Evolutionary conservation across 352 stramenopile genomes (phyloP), one percentile per base, ranked within the genome.

Genomic region (Aphanomyces euteiches): DNA sequence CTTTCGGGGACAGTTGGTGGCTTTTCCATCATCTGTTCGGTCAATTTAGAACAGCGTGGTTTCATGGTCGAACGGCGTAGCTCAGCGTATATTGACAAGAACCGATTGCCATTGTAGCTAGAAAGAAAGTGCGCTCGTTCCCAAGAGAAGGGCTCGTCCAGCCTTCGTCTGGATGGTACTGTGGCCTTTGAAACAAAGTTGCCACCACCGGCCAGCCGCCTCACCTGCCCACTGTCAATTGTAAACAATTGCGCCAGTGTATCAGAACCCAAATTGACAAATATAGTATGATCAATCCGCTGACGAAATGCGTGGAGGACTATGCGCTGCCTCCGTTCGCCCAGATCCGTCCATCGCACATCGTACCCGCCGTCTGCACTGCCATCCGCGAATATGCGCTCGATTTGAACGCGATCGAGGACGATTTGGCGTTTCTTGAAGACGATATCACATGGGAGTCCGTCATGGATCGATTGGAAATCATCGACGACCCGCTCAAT

Each of bases 401-500:
- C 41, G 77, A 89, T 4, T 72, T 90, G 67, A 76, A 61, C 41
- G 69, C 73, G 10, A 50, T 90, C 38, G 83, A 90, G 50, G 48
- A 56, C 15, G 75, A 74, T 13, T 69, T 92, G 10, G 63, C 54
- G 6, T 38, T 45, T 21, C 58, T 65, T 0, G 58, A 73, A 1
- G 63, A 75, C 40, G 43, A 74, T 5, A 73, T 92, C 66, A 79
- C 85, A 17, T 98, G 95, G 77, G 74, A 79, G 0, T 82, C 96
- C 36, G 84, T 98, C 0, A 82, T 98, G 7, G 92, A 98, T 8
- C 83, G 89, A 37, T 70, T 98, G 36, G 95, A 99, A 77, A 77
- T 88, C 37, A 93, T 98, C 69, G 88, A 95, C 48, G 90, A 96
- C 66, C 87, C 89, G 41, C 77, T 99, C 19, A 87, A 82, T 6